Percentiles rank a stretch among this genome's conserved stretches.
These are phyloP conservation scores for Acrocalymma vagum DNA, from an alignment of 2,329 filamentous ascomycete species.

Conservation along the genomic window DNA sequence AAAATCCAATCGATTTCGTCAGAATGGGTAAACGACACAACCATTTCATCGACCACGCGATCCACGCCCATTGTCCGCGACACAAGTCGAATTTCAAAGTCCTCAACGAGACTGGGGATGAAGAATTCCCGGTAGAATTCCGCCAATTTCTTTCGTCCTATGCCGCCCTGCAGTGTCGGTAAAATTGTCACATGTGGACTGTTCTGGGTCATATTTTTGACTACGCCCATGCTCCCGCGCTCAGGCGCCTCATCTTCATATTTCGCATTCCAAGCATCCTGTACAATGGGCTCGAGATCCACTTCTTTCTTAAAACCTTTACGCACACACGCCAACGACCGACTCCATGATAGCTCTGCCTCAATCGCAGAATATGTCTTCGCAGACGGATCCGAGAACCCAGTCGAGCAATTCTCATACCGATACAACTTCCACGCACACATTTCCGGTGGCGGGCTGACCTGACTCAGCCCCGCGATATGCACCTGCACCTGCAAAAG, in stretches of 20 bases:
- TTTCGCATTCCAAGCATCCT: constrained; percentile 44
- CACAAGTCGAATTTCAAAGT: constrained; percentile 62
- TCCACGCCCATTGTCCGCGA: constrained; percentile 65
- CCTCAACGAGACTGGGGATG: constrained; percentile 61
- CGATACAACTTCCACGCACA: constrained; percentile 50
- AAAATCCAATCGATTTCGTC: constrained; percentile 66
- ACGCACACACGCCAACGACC: constrained; percentile 48
- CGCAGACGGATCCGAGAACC: constrained; percentile 54
- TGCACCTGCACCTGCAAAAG: constrained; percentile 51
- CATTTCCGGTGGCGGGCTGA: constrained; percentile 35
- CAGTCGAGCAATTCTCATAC: constrained; percentile 47
- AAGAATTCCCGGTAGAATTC: constrained; percentile 67
- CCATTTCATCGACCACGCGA: constrained; percentile 67
- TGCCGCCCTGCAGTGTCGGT: constrained; percentile 55
- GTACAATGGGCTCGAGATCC: constrained; percentile 42
- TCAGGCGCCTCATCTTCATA: constrained; percentile 42
- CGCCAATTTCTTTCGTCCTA: constrained; percentile 51
- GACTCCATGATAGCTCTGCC: constrained; percentile 52
- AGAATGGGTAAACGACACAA: constrained; percentile 64
- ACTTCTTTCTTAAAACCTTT: constrained; percentile 47
- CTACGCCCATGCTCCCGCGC: constrained; percentile 36
- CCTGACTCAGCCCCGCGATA: constrained; percentile 47
- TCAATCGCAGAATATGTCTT: constrained; percentile 51
- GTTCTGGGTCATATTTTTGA: constrained; percentile 42
- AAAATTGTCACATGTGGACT: constrained; percentile 47